Percentiles rank a stretch among this genome's conserved stretches.
phyloP scores from a whole-genome alignment of 2,329 filamentous ascomycete species.

The Sporothrix euskadiensis region DNA sequence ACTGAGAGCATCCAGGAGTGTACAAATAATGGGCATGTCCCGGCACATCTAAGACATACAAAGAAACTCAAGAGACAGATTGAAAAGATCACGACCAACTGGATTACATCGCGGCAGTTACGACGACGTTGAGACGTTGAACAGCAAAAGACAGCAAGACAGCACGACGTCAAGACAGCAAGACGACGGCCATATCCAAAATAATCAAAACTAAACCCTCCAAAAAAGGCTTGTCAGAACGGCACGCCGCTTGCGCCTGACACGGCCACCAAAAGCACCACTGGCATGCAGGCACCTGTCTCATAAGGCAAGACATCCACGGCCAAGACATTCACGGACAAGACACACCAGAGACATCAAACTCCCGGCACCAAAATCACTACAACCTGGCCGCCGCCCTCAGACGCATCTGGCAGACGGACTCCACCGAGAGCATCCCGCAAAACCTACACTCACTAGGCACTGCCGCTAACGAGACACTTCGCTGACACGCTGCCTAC shows the following conservation, averaged over 20 bases:
- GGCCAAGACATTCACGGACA: conserved; percentile 15
- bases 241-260: neutral
- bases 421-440: conserved; percentile 17
- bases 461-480: conserved; percentile 18
- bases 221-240: neutral
- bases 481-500: conserved; percentile 13
- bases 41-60: conserved; percentile 8
- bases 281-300: conserved; percentile 8
- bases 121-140: neutral
- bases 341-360: neutral
- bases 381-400: neutral
- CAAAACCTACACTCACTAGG: neutral
- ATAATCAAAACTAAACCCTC: neutral
- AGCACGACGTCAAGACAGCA: neutral
- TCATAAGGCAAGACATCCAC: conserved; percentile 23
- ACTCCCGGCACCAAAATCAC: neutral
- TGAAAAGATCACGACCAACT: neutral
- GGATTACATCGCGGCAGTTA: neutral
- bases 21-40: conserved; percentile 27
- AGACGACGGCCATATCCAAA: too few species aligned
- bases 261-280: neutral
- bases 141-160: neutral
- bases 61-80: neutral
- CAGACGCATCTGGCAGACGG: conserved; percentile 15
- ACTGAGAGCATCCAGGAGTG: conserved; percentile 1